Conservation (phyloP, 1,284 basidiomycete species). For the Ganoderma resinaceum region DNA sequence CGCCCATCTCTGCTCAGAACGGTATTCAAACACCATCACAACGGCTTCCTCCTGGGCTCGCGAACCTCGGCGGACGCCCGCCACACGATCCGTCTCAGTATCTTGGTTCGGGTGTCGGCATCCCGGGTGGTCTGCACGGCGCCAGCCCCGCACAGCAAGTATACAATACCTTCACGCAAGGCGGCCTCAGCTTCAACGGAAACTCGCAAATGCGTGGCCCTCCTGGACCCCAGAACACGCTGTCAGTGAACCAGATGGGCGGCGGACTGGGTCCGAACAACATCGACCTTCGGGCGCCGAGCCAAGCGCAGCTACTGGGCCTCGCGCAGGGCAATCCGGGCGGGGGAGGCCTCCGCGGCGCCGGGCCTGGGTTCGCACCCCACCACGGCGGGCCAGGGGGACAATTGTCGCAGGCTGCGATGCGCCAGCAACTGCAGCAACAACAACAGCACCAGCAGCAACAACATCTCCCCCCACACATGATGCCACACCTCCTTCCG, state of each 20-base stretch:
- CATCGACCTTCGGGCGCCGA: slow-evolving; percentile 59
- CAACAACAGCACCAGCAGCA: slow-evolving; percentile 44
- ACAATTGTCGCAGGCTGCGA: slow-evolving; percentile 46
- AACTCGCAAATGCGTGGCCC: slow-evolving; percentile 59
- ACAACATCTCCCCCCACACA: slow-evolving; percentile 59
- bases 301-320: slow-evolving; percentile 58
- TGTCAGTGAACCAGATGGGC: slow-evolving; percentile 51
- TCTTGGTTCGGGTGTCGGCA: slow-evolving; percentile 55
- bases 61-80: slow-evolving; percentile 81
- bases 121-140: slow-evolving; percentile 56
- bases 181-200: slow-evolving; percentile 53
- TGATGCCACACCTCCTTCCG: slow-evolving; percentile 62
- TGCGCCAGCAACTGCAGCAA: slow-evolving; percentile 46
- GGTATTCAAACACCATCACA: slow-evolving; percentile 53
- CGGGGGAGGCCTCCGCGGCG: slow-evolving; percentile 43
- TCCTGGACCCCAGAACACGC: slow-evolving; percentile 56
- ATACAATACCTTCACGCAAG: slow-evolving; percentile 59
- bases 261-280: slow-evolving; percentile 56
- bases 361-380: slow-evolving; percentile 53
- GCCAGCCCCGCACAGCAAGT: slow-evolving; percentile 54
- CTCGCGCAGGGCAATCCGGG: slow-evolving; percentile 49
- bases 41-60: slow-evolving; percentile 79
- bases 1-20: slow-evolving; percentile 60
- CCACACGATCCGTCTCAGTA: slow-evolving; percentile 80
- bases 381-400: slow-evolving; percentile 54